Conservation (phyloP, 257 asterid species). For the Solanum chaucha region DNA sequence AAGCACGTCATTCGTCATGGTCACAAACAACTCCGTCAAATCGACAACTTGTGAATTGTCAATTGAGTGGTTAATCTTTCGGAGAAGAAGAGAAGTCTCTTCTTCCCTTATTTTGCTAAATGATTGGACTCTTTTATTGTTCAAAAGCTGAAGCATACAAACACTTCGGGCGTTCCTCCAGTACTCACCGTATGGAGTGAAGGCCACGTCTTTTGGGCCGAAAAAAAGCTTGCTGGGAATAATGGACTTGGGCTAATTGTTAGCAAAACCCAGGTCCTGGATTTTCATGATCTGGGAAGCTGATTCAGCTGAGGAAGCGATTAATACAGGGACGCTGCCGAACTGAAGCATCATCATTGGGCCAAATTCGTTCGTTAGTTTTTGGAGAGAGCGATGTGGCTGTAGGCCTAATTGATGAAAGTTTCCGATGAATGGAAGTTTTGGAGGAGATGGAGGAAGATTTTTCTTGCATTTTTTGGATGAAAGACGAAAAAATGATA, state of each 20-base stretch:
- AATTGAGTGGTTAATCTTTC: neutral
- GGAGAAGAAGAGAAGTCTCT: too few relatives aligned
- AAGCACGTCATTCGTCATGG: neutral
- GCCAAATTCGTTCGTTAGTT: constrained; percentile 27
- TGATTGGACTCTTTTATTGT: constrained; percentile 5
- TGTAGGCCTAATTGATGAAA: constrained; percentile 33
- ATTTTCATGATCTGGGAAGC: constrained; percentile 44
- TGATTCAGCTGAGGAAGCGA: constrained; percentile 35
- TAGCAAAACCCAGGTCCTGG: neutral
- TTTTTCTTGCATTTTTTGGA: neutral
- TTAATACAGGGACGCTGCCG: constrained; percentile 26
- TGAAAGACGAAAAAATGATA: neutral
- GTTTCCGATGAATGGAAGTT: too few relatives aligned
- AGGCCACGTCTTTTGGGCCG: neutral
- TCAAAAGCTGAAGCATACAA: constrained; percentile 10
- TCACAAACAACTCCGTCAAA: neutral
- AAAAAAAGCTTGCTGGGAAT: neutral
- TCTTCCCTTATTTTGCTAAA: constrained; percentile 4
- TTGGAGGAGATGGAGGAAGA: constrained; percentile 48
- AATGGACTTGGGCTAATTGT: too few relatives aligned
- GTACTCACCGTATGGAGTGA: constrained; percentile 13
- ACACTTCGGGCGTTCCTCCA: constrained; percentile 26
- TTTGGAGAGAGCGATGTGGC: constrained; percentile 30
- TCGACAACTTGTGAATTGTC: neutral
- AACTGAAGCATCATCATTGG: constrained; percentile 43